Base-by-base conservation (phyloP, 352 stramenopile genomes). In the Phytophthora ohioensis region DNA sequence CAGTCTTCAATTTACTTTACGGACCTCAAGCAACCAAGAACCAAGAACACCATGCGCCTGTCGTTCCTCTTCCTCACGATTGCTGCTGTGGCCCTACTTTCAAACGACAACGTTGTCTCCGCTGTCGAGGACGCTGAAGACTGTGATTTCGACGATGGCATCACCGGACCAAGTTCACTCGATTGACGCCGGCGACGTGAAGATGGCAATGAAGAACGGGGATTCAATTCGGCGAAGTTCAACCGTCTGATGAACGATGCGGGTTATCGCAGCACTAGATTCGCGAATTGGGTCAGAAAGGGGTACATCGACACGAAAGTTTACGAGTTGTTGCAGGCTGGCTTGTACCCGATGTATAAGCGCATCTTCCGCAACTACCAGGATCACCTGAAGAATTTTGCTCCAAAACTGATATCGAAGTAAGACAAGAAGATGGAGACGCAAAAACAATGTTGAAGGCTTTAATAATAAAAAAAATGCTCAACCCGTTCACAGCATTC, bases 331-430 rank as follows among this genome's bases (percentile, higher is more conserved):
- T 32, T 58, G 4, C 32, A 5, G 6, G 11, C 17, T 9, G 52
- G 5, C 7, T 10, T 0, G 2, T 12, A 58, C 34, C 52, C 43
- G 17, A 32, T 7, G 9, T 51, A 60, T 38, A 41, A 6, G 1
- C 53, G 53, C 3, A 49, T 49, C 27, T 12, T 49, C 38, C 9
- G 49, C 3, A n/a, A 21, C 5, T 60, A 60, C 53, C 27, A 60
- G 27, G 49, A 11, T 21, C 49, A 49, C 12, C 12, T 60, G 9
- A 0, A 48, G 36, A 0, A 5, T 0, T 17, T 58, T 3, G 51
- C 46, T 21, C 49, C 49, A 27, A 9, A 13, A 32, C 49, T 53
- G 5, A 45, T 52, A 11, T 17, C 39, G 9, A 11, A 11, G 39
- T 45, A 45, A 45, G n/a, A 49, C 21, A 27, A 27, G 21, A 27